Base-by-base conservation (phyloP, 108 stramenopile genomes). In the Craspedostauros australis region DNA sequence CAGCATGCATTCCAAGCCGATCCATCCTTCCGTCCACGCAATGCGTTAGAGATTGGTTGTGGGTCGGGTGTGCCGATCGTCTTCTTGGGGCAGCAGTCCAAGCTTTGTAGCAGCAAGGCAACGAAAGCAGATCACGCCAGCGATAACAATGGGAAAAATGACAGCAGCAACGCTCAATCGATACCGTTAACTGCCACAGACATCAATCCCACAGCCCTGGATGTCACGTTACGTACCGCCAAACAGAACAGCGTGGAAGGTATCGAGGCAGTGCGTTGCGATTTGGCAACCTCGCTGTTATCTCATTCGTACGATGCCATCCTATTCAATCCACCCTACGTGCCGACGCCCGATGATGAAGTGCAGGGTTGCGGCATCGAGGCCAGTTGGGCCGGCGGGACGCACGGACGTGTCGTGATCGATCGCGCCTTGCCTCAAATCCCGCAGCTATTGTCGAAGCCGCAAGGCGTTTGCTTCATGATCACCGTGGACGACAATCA, bases 241-340 rank as follows among this genome's bases (percentile, higher is more conserved):
- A 34, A 53, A 57, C 63, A 34, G 24, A 88, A 92, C 67, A 60
- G 61, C 9, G 54, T 80, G 6, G 28, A 64, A 4, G 54, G 30
- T 16, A 37, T 84, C 9, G 47, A 70, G 39, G 60, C 75, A n/a
- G 25, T 80, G 24, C 74, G 80, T 57, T 82, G 84, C 42, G 83
- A 88, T 64, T 54, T 93, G 54, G 91, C 81, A 25, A 46, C 57
- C 1, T 46, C 79, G 3, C 32, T 86, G 8, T 34, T 86, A 20
- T 36, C 52, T 7, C 25, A 47, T 26, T 70, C 54, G 29, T 45
- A 60, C 4, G 89, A 93, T 57, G 64, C 84, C 7, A 45, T 93
- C n/a, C 54, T 96, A 14, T 94, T 96, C 72, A 96, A 96, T 62
- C 95, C 95, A 23, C 95, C 95, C 6, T 96, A 96, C 46, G 95